Evolutionary conservation across 768 basidiomycete genomes (phyloP).

Genomic region (Lactarius indigo): DNA sequence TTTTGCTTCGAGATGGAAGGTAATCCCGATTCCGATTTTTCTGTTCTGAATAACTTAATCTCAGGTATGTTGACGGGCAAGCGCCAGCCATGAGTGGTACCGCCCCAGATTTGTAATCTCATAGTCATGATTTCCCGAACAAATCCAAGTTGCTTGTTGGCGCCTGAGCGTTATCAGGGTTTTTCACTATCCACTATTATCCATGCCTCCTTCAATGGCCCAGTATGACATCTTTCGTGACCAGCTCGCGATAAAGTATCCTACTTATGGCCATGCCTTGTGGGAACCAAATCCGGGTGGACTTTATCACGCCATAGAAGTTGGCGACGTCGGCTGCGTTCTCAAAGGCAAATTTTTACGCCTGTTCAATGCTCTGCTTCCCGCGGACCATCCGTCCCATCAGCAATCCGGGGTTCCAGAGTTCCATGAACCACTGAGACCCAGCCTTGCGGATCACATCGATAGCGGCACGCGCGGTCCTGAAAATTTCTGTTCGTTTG

Average conservation of each 20-base stretch:
- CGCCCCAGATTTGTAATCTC: not conserved
- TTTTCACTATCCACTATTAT: not conserved
- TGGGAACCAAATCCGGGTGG: slow-evolving; percentile 20
- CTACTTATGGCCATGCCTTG: slow-evolving; percentile 11
- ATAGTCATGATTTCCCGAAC: not conserved
- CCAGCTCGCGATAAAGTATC: not conserved
- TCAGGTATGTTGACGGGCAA: too few species aligned
- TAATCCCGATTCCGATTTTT: not conserved
- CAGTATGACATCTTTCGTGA: slow-evolving; percentile 15
- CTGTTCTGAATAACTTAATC: too few species aligned
- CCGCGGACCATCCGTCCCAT: slow-evolving; percentile 7
- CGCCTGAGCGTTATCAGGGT: not conserved
- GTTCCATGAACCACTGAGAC: slow-evolving; percentile 1
- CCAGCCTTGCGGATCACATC: not conserved
- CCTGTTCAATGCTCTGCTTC: slow-evolving; percentile 21
- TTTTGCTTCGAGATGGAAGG: not conserved
- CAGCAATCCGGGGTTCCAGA: not conserved
- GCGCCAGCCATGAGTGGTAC: too few species aligned
- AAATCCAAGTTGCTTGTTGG: not conserved
- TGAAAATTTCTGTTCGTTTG: not conserved
- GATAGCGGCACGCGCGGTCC: not conserved
- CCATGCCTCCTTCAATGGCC: not conserved
- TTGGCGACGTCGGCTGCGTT: slow-evolving; percentile 27
- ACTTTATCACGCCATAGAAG: slow-evolving; percentile 12
- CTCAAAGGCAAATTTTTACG: slow-evolving; percentile 22